These are phyloP conservation scores for Nectriaceae sp. DNA, from an alignment of 2,329 filamentous ascomycete species.

Conservation along the genomic window DNA sequence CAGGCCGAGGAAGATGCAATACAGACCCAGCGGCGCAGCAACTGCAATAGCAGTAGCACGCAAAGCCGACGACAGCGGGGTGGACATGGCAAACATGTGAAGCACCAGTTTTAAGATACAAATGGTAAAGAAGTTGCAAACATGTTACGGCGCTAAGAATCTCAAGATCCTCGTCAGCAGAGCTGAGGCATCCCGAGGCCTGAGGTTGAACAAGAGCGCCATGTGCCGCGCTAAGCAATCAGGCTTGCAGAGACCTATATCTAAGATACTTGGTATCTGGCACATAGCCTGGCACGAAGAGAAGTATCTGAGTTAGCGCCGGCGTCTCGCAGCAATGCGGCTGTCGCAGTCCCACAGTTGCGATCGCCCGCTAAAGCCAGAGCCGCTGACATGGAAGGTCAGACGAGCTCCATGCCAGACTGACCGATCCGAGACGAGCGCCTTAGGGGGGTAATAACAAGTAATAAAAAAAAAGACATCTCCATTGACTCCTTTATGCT, in stretches of 20 bases:
- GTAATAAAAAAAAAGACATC: too few species aligned
- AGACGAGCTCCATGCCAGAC: too few species aligned
- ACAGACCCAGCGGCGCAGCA: conserved; percentile 62
- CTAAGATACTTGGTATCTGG: conserved; percentile 17
- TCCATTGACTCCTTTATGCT: too few species aligned
- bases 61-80: conserved; percentile 24
- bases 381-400: neutral
- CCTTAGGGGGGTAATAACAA: too few species aligned
- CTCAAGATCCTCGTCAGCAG: neutral
- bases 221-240: conserved; percentile 23
- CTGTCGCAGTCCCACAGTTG: conserved; percentile 24
- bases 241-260: conserved; percentile 13
- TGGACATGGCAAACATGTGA: conserved; percentile 14
- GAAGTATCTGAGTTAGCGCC: conserved; percentile 19
- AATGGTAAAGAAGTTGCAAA: neutral
- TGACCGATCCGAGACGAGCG: too few species aligned
- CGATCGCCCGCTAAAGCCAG: neutral
- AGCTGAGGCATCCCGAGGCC: conserved; percentile 6
- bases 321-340: conserved; percentile 16
- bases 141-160: neutral
- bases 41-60: conserved; percentile 50
- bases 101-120: neutral
- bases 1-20: conserved; percentile 65
- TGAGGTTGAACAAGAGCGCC: conserved; percentile 27
- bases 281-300: conserved; percentile 4